Evolutionary conservation across 2,329 filamentous ascomycete species (phyloP).

Genomic region (Diaporthe humulicola): DNA sequence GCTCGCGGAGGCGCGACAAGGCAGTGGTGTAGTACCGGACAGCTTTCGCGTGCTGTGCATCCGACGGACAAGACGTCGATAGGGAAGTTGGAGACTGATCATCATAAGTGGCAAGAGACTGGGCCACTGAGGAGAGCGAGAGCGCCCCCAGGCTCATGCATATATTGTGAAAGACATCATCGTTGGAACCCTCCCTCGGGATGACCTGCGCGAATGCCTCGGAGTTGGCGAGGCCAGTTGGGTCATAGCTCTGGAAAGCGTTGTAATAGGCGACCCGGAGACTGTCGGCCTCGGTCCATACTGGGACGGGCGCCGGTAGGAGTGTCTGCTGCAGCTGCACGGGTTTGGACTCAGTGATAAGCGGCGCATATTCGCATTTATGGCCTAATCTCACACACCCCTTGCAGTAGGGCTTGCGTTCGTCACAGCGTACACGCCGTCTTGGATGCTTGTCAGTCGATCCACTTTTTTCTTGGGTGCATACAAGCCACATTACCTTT

Average conservation of each 20-base stretch:
- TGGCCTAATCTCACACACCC: constrained; percentile 1
- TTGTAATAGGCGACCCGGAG: constrained; percentile 2
- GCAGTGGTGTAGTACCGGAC: constrained; percentile 1
- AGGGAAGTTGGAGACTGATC: background rate
- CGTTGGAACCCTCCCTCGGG: background rate
- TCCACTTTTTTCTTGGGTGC: background rate
- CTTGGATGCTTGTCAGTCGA: background rate
- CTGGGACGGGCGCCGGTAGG: background rate
- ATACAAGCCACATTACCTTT: background rate
- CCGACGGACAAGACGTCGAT: background rate
- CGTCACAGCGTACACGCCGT: constrained; percentile 17
- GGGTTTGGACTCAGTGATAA: background rate
- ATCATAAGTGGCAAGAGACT: background rate
- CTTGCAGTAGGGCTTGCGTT: constrained; percentile 17
- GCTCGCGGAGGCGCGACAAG: background rate
- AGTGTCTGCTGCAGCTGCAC: background rate
- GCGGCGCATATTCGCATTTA: background rate
- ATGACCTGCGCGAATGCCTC: background rate
- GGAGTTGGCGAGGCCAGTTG: background rate
- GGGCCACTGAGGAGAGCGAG: background rate
- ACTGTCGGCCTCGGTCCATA: constrained; percentile 5
- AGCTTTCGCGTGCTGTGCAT: constrained; percentile 1
- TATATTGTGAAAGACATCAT: background rate
- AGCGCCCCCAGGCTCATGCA: constrained; percentile 13
- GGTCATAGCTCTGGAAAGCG: background rate